phyloP scores from a whole-genome alignment of 768 basidiomycete genomes.

The Hericium erinaceus region DNA sequence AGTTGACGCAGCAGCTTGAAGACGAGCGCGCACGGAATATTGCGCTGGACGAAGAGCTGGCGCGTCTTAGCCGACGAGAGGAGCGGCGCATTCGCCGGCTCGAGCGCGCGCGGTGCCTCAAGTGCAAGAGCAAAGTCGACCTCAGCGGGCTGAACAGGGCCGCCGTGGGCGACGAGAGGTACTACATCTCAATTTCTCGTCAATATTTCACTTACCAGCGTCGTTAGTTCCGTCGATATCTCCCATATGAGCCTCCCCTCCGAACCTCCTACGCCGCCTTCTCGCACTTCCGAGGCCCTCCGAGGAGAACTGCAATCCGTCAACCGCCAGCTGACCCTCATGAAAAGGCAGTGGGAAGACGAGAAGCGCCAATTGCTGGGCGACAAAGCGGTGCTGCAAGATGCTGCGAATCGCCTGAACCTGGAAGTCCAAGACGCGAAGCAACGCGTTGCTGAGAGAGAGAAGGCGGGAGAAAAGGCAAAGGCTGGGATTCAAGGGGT shows the following conservation, averaged over 20 bases:
- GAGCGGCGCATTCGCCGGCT: constrained; percentile 58
- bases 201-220: background rate
- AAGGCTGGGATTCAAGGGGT: constrained; percentile 48
- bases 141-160: constrained; percentile 31
- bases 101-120: constrained; percentile 54
- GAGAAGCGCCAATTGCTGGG: constrained; percentile 54
- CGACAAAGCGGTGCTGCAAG: constrained; percentile 66
- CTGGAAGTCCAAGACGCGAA: constrained; percentile 48
- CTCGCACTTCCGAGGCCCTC: constrained; percentile 57
- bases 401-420: constrained; percentile 59
- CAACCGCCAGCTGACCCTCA: constrained; percentile 49
- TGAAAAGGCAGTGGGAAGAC: constrained; percentile 65
- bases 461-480: constrained; percentile 38
- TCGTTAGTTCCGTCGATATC: constrained; percentile 42
- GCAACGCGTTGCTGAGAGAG: constrained; percentile 48
- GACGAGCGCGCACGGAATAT: constrained; percentile 55
- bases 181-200: background rate
- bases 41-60: constrained; percentile 58
- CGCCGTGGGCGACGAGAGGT: constrained; percentile 56
- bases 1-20: constrained; percentile 59
- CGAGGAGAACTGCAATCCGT: constrained; percentile 50
- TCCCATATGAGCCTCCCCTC: constrained; percentile 36
- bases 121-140: constrained; percentile 59
- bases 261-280: constrained; percentile 62
- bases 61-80: constrained; percentile 54